Percentiles rank a stretch among this genome's conserved stretches.
Conservation (phyloP, 768 basidiomycete genomes). For the Tricholoma matsutake region DNA sequence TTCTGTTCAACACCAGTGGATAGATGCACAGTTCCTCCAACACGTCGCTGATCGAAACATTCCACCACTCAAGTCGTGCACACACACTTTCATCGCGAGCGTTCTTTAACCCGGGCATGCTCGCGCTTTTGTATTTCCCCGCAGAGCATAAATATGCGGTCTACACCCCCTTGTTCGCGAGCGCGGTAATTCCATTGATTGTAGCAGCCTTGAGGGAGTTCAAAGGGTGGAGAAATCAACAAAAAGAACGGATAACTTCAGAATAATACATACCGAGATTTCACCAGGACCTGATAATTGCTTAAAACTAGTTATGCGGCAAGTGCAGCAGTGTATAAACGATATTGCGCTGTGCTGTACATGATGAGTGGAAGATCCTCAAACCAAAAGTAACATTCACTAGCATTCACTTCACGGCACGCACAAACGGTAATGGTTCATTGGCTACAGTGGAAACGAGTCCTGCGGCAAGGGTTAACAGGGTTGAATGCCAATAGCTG, state of each 20-base stretch:
- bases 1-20: neutral
- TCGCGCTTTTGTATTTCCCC: conserved; percentile 95
- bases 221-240: conserved; percentile 53
- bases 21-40: conserved; percentile 40
- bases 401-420: too few relatives aligned
- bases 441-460: too few relatives aligned
- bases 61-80: conserved; percentile 61
- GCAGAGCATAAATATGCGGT: conserved; percentile 98
- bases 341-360: too few relatives aligned
- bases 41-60: conserved; percentile 40
- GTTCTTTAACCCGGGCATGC: conserved; percentile 96
- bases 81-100: conserved; percentile 72
- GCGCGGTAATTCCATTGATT: conserved; percentile 78
- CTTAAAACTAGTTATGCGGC: too few relatives aligned
- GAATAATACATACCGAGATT: neutral
- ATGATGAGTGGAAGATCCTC: too few relatives aligned
- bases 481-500: too few relatives aligned
- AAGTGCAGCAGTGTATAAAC: too few relatives aligned
- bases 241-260: conserved; percentile 9
- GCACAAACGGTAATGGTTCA: too few relatives aligned
- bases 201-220: conserved; percentile 73
- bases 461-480: too few relatives aligned
- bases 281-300: too few relatives aligned
- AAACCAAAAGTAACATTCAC: too few relatives aligned
- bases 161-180: conserved; percentile 93